phyloP scores from a whole-genome alignment of 331 rosid genomes.

The Acacia concinna region DNA sequence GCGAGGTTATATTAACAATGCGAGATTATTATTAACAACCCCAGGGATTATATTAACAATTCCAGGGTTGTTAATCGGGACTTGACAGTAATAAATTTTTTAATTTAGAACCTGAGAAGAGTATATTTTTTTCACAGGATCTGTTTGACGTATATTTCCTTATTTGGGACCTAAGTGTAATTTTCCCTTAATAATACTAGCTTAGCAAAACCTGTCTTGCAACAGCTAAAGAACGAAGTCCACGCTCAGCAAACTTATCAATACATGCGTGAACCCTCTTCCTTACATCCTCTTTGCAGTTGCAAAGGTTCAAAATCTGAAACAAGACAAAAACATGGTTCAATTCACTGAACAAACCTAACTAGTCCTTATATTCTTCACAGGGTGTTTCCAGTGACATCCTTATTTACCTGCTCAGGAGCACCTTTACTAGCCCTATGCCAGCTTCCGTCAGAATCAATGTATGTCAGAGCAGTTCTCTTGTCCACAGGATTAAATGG shows the following conservation, averaged over 20 bases:
- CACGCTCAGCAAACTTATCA: constrained; percentile 95
- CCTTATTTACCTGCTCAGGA: constrained; percentile 65
- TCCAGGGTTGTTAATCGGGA: too few species aligned
- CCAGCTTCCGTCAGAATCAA: constrained; percentile 63
- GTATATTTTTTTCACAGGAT: too few species aligned
- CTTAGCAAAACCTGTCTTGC: constrained; percentile 73
- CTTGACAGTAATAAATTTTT: too few species aligned
- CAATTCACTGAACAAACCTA: not conserved
- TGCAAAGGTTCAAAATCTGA: constrained; percentile 76
- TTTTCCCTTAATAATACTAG: not conserved
- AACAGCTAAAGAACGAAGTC: constrained; percentile 87
- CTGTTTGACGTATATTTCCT: too few species aligned
- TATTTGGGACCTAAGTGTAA: too few species aligned
- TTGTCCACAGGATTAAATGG: constrained; percentile 85
- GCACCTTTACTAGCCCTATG: constrained; percentile 79
- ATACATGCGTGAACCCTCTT: constrained; percentile 66
- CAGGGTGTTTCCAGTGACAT: not conserved
- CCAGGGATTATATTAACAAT: too few species aligned
- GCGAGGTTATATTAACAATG: too few species aligned
- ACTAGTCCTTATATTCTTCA: constrained; percentile 10
- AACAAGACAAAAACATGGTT: constrained; percentile 1
- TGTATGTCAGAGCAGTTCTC: constrained; percentile 71
- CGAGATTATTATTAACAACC: too few species aligned
- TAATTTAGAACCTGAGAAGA: too few species aligned
- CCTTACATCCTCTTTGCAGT: constrained; percentile 77